Percentiles rank a stretch among this genome's conserved stretches.
These are phyloP conservation scores for Botryotinia calthae DNA, from an alignment of 2,329 filamentous ascomycete species.

Conservation along the genomic window DNA sequence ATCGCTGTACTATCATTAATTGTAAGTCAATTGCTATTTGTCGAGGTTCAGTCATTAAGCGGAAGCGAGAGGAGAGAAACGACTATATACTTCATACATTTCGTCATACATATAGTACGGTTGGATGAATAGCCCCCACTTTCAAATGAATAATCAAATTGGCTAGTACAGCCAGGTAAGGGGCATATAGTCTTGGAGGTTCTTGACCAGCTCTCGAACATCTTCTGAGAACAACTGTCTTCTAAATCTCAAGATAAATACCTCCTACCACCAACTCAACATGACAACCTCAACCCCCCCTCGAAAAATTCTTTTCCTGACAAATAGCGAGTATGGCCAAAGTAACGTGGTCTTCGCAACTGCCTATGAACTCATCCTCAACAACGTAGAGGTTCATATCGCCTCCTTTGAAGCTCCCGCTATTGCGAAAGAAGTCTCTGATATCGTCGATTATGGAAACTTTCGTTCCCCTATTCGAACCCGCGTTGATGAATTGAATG, in stretches of 20 bases:
- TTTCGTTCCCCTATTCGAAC: slow-evolving; percentile 34
- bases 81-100: neutral
- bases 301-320: slow-evolving; percentile 43
- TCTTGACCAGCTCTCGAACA: neutral
- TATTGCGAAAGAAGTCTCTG: slow-evolving; percentile 42
- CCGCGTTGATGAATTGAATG: slow-evolving; percentile 21
- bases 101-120: neutral
- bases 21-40: neutral
- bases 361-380: slow-evolving; percentile 39
- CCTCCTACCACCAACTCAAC: too few relatives aligned
- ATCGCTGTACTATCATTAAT: neutral
- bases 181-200: neutral
- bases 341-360: slow-evolving; percentile 48
- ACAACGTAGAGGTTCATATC: slow-evolving; percentile 45
- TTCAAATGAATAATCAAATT: neutral
- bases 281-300: neutral
- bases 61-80: neutral
- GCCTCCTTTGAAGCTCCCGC: slow-evolving; percentile 44
- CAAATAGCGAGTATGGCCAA: slow-evolving; percentile 48
- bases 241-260: neutral
- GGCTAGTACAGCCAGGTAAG: neutral
- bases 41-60: neutral
- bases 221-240: neutral
- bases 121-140: neutral
- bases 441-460: slow-evolving; percentile 24